Percentiles rank a stretch among this genome's conserved stretches.
These are phyloP conservation scores for Phaeotremella fagi DNA, from an alignment of 768 basidiomycete species.

Conservation along the genomic window DNA sequence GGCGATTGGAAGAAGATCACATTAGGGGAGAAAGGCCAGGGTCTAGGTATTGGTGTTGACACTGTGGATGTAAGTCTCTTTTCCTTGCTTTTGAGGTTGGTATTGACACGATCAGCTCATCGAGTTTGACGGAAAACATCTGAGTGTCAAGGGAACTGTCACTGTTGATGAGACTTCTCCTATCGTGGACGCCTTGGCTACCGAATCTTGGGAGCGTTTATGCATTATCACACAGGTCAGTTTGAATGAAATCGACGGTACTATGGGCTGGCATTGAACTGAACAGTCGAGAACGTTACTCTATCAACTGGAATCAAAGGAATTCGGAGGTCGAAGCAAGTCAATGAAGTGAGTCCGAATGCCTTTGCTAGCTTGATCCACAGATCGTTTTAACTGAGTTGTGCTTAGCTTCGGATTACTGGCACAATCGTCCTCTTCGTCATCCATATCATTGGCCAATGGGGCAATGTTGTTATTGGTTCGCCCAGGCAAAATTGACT, in stretches of 20 bases:
- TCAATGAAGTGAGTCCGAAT: not conserved
- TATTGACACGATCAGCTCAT: slow-evolving; percentile 15
- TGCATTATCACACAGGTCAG: slow-evolving; percentile 8
- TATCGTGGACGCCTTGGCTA: not conserved
- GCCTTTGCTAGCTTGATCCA: too few relatives aligned
- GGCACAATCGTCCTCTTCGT: too few relatives aligned
- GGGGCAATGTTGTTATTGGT: too few relatives aligned
- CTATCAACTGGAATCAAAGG: not conserved
- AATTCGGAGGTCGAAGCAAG: not conserved
- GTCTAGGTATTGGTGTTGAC: slow-evolving; percentile 16
- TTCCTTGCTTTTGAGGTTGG: not conserved
- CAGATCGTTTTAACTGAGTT: too few relatives aligned
- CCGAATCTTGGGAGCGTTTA: slow-evolving; percentile 1
- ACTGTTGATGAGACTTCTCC: not conserved
- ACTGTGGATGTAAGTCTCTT: slow-evolving; percentile 23
- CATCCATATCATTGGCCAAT: too few relatives aligned
- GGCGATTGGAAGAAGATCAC: slow-evolving; percentile 21
- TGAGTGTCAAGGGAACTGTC: slow-evolving; percentile 19
- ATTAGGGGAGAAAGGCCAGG: slow-evolving; percentile 12
- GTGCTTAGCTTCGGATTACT: too few relatives aligned
- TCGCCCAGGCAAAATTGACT: too few relatives aligned
- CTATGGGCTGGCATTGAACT: not conserved
- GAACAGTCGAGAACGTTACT: not conserved
- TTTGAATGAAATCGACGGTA: not conserved
- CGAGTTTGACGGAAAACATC: slow-evolving; percentile 12